Base-by-base conservation (phyloP, 176 grass and related monocot genomes). In the Triticum monococcum region DNA sequence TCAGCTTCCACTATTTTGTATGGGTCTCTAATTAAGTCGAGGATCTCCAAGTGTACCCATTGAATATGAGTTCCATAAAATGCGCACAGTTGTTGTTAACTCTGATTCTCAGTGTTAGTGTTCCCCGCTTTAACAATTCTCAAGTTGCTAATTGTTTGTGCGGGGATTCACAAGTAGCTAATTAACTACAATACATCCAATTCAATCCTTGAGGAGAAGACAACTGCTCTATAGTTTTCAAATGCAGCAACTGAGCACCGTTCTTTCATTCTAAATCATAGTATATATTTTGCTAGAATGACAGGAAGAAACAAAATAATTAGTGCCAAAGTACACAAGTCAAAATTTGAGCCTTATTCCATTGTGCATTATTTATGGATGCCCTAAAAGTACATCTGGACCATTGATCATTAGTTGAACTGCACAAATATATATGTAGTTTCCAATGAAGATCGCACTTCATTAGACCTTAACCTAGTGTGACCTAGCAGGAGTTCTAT, bases 401-500 rank as follows among this genome's bases (percentile, higher is more conserved):
- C 74, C 56, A 32, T 70, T 54, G 67, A 37, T 70, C 68, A 72
- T 23, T 41, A 38, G n/a, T 20, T 82, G 37, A 69, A 68, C 20
- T 48, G 48, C 17, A 36, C 73, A 36, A 24, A 65, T 26, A 5
- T 48, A 76, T 9, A 17, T 22, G 13, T 59, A 68, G 14, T 23
- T 67, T 52, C 17, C 52, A 79, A 23, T 54, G 18, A 54, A 4
- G 6, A 52, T 36, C 64, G 4, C 31, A 30, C 40, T 72, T 73
- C 40, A 54, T 57, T 79, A 61, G 65, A 66, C 81, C 72, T 61
- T 82, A 69, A 64, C 38, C 88, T 40, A 82, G 63, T 66, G 3
- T 4, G 30, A 82, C 72, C 78, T 78, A 90, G 35, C 52, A 79
- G 64, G 79, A 86, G 24, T 38, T 78, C 4, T 72, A 57, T 83